Base-by-base conservation (phyloP, 2,329 filamentous ascomycete species). In the Huntiella abstrusa region DNA sequence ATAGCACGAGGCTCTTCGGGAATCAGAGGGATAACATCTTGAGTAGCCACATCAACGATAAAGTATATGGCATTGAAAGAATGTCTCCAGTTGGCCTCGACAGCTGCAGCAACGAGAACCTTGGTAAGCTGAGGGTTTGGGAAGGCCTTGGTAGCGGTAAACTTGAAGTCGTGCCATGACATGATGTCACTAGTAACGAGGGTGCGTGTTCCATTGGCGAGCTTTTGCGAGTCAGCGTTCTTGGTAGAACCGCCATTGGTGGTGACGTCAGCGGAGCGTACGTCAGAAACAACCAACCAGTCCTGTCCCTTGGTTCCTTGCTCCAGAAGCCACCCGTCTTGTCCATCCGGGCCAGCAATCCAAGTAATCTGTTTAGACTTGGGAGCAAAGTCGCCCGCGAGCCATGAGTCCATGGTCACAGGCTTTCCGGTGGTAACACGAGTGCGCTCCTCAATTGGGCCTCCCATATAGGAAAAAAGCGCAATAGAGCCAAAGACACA, bases 1-100 rank as follows among this genome's bases (percentile, higher is more conserved):
- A 75, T 70, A 13, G 70, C 75, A 10, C 75, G 62, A 1, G 73
- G 68, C 41, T 83, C 68, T 2, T 65, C 66, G 0, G 83, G 80
- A 53, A 95, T 76, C 45, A 98, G 65, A 1, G 91, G 77, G 60
- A 93, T 71, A 1, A 72, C 82, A 1, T 64, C 71, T 59, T 95
- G 87, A 1, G 77, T 79, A 32, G 73, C 75, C 19, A 98, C 91
- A 57, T 98, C 83, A 53, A 95, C 82, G 50, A 98, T 77, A 76
- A 83, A 98, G 64, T 95, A 98, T 19, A 72, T 68, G 0, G 80
- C 88, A 7, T 78, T 86, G 56, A 75, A 87, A 0, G 88, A 96
- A 60, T 96, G 82, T 53, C 91, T 77, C 81, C 86, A 98, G 55
- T 91, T 86, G 55, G 74, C 75, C 59, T 83, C 63, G 16, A 66